Conservation (phyloP, 108 stramenopile species). For the Aurantiochytrium sp. region DNA sequence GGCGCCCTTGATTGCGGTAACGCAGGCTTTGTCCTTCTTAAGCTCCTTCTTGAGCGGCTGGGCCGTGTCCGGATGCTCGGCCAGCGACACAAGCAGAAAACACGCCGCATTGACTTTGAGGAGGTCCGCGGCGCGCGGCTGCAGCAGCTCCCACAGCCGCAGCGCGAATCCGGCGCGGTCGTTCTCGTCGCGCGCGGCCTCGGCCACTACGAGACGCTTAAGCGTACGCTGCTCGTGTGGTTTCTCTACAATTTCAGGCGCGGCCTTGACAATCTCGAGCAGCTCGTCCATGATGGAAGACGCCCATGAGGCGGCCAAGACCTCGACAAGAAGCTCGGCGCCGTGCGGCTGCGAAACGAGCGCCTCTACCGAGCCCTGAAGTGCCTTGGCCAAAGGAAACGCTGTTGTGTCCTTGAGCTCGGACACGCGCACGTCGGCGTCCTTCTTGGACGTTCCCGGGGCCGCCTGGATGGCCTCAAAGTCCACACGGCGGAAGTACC, state of each 20-base stretch:
- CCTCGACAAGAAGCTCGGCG: not conserved
- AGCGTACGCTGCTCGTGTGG: not conserved
- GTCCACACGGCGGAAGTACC: not conserved
- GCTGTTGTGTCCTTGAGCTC: not conserved
- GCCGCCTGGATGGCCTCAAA: not conserved
- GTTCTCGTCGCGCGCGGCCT: not conserved
- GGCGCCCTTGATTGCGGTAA: not conserved
- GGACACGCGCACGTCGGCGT: not conserved
- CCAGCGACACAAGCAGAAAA: not conserved
- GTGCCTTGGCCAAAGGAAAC: not conserved
- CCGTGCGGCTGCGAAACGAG: not conserved
- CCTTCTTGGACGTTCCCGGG: slow-evolving; percentile 9
- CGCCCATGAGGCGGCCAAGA: slow-evolving; percentile 10
- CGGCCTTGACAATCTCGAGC: not conserved
- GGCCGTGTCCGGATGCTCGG: not conserved
- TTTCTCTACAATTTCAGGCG: not conserved
- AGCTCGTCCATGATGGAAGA: not conserved
- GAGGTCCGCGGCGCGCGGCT: not conserved
- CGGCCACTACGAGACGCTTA: not conserved
- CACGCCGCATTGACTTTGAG: not conserved
- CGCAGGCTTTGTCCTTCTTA: not conserved
- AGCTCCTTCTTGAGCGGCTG: not conserved
- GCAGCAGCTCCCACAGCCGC: not conserved
- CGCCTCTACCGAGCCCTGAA: not conserved
- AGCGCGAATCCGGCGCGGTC: not conserved